Conservation (phyloP, 208 protist genomes). For the Tritrichomonas foetus region DNA sequence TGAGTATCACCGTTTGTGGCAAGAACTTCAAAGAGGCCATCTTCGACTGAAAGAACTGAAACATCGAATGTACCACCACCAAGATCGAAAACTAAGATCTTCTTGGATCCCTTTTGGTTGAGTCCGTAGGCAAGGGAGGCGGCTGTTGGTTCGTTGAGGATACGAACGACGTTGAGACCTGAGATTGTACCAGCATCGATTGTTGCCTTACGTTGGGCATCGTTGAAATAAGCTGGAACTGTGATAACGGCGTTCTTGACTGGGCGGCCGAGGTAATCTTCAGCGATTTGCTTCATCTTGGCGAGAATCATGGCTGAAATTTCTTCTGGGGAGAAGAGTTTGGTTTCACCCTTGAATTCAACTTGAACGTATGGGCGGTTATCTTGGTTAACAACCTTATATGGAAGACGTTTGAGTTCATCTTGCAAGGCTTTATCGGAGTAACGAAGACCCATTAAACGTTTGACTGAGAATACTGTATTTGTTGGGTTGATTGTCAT, state of each 20-base stretch:
- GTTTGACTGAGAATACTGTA: slow-evolving; percentile 80
- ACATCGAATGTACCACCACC: slow-evolving; percentile 81
- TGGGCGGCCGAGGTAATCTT: slow-evolving; percentile 80
- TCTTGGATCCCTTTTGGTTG: slow-evolving; percentile 63
- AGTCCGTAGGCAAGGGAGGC: slow-evolving; percentile 97
- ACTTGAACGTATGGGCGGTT: slow-evolving; percentile 72
- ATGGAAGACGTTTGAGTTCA: slow-evolving; percentile 93
- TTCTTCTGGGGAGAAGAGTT: slow-evolving; percentile 78
- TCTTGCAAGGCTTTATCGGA: slow-evolving; percentile 74
- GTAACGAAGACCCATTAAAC: slow-evolving; percentile 84
- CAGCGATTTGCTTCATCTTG: slow-evolving; percentile 84
- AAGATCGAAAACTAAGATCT: too few relatives aligned
- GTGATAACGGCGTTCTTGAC: slow-evolving; percentile 87
- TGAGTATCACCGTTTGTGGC: slow-evolving; percentile 97
- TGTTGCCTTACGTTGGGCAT: slow-evolving; percentile 80
- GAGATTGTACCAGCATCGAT: slow-evolving; percentile 79
- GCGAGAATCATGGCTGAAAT: slow-evolving; percentile 79
- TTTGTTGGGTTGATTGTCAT: slow-evolving; percentile 72
- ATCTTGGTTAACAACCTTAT: slow-evolving; percentile 66
- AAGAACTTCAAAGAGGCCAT: slow-evolving; percentile 75
- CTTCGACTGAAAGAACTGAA: slow-evolving; percentile 95
- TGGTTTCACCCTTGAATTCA: slow-evolving; percentile 67
- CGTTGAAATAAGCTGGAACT: slow-evolving; percentile 97
- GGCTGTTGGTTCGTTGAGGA: too few relatives aligned
- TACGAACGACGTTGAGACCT: slow-evolving; percentile 89